A percentile compares a stretch with the other conserved stretches of the same genome.
These are phyloP conservation scores for Hymenoscyphus fraxineus DNA, from an alignment of 2,329 filamentous ascomycete species.

Conservation along the genomic window DNA sequence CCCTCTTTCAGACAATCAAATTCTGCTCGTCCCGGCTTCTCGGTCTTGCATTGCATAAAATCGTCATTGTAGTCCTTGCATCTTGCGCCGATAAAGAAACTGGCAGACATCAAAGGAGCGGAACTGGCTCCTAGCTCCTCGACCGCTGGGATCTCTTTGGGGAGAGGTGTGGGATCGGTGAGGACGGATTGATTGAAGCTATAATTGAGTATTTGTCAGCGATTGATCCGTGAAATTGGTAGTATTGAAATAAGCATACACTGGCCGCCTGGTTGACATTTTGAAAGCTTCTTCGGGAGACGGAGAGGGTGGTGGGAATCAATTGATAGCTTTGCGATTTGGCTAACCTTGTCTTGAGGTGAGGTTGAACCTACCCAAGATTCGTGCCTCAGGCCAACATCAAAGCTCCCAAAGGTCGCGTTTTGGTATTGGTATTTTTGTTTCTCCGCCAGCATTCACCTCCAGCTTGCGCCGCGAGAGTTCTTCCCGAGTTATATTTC, in stretches of 20 bases:
- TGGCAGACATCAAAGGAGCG: constrained; percentile 83
- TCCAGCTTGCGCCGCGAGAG: neutral
- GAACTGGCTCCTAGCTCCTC: constrained; percentile 91
- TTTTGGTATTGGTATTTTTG: constrained; percentile 2
- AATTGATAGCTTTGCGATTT: constrained; percentile 36
- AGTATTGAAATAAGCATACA: constrained; percentile 18
- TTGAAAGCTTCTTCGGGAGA: constrained; percentile 21
- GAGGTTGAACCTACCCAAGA: constrained; percentile 21
- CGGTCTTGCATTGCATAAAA: constrained; percentile 99
- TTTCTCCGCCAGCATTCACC: neutral
- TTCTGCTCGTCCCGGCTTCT: constrained; percentile 86
- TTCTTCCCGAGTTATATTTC: neutral
- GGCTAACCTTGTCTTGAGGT: constrained; percentile 28
- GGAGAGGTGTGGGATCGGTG: constrained; percentile 93
- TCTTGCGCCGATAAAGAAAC: constrained; percentile 94
- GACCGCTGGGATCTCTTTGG: constrained; percentile 86
- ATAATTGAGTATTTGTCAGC: constrained; percentile 27
- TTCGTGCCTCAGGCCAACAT: neutral
- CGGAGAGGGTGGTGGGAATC: constrained; percentile 24
- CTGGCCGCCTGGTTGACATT: constrained; percentile 32
- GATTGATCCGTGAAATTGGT: neutral
- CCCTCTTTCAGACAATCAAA: constrained; percentile 95
- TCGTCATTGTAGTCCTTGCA: constrained; percentile 97
- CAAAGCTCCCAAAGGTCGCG: constrained; percentile 2
- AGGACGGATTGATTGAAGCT: constrained; percentile 95